These are phyloP conservation scores for Rosa multiflora DNA, from an alignment of 306 rosid genomes.

Conservation along the genomic window DNA sequence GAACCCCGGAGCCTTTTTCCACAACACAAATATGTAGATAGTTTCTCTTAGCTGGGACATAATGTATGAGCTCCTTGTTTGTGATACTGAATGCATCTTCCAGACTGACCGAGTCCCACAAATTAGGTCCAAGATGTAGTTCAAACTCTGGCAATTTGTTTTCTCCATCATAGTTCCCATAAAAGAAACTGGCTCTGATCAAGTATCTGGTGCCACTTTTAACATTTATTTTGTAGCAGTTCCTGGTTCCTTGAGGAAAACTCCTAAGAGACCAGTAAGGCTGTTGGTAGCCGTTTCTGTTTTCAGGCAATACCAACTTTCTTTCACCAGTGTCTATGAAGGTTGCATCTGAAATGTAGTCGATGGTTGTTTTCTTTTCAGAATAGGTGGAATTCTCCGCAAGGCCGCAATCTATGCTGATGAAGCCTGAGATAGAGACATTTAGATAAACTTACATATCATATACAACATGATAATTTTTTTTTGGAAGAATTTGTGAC, in stretches of 20 bases:
- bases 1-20: conserved; percentile 14
- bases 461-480: not conserved
- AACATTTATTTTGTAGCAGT: conserved; percentile 18
- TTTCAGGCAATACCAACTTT: not conserved
- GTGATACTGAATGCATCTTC: not conserved
- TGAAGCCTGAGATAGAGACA: not conserved
- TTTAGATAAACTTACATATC: too few species aligned
- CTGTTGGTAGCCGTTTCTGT: not conserved
- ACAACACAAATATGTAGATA: conserved; percentile 19
- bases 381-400: conserved; percentile 15
- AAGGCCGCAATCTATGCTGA: conserved; percentile 16
- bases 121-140: conserved; percentile 13
- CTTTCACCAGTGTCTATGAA: conserved; percentile 22
- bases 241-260: conserved; percentile 31
- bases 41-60: not conserved
- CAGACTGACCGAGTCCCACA: conserved; percentile 8
- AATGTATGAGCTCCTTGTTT: conserved; percentile 2
- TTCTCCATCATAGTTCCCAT: conserved; percentile 22
- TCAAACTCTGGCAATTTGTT: conserved; percentile 16
- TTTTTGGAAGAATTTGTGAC: not conserved
- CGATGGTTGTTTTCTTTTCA: conserved; percentile 4
- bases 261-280: conserved; percentile 17
- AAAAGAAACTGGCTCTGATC: conserved; percentile 9
- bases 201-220: conserved; percentile 1
- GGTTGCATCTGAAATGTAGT: conserved; percentile 27